These are phyloP conservation scores for Gossypium raimondii DNA, from an alignment of 345 rosid genomes.

Conservation along the genomic window DNA sequence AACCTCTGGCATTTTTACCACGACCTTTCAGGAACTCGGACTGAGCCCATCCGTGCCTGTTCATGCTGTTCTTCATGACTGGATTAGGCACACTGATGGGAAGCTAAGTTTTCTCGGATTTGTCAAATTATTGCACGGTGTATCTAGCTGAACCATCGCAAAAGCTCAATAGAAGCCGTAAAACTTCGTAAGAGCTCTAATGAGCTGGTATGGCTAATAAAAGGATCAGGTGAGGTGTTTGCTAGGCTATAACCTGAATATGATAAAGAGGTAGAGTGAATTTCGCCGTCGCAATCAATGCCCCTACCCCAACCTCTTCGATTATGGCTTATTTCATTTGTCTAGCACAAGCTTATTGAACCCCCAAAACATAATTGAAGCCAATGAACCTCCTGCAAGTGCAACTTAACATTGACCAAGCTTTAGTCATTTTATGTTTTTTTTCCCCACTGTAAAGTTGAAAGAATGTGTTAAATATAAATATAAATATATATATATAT, in stretches of 20 bases:
- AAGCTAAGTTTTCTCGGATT: slow-evolving; percentile 92
- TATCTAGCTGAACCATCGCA: slow-evolving; percentile 56
- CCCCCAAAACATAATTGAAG: neutral
- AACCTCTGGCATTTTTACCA: slow-evolving; percentile 3
- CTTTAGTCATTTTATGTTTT: slow-evolving; percentile 17
- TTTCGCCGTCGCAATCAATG: neutral
- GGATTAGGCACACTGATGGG: slow-evolving; percentile 95
- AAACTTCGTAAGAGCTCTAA: slow-evolving; percentile 14
- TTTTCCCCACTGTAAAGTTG: slow-evolving; percentile 32
- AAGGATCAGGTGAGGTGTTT: slow-evolving; percentile 1
- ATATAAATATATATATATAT: neutral
- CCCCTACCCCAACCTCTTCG: slow-evolving; percentile 1
- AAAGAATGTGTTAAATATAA: slow-evolving; percentile 24
- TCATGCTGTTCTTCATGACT: slow-evolving; percentile 84
- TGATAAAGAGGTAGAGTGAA: neutral
- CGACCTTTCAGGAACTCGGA: slow-evolving; percentile 74
- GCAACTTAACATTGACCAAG: slow-evolving; percentile 12
- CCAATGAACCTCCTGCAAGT: neutral
- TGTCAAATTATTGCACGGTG: slow-evolving; percentile 80
- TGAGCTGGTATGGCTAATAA: slow-evolving; percentile 19
- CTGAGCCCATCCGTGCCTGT: slow-evolving; percentile 85
- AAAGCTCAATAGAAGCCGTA: slow-evolving; percentile 44
- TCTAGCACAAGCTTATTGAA: neutral
- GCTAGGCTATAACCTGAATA: neutral
- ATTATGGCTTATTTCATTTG: slow-evolving; percentile 8